These are phyloP conservation scores for Eimeria brunetti DNA, from an alignment of 169 alveolate species.

Conservation along the genomic window DNA sequence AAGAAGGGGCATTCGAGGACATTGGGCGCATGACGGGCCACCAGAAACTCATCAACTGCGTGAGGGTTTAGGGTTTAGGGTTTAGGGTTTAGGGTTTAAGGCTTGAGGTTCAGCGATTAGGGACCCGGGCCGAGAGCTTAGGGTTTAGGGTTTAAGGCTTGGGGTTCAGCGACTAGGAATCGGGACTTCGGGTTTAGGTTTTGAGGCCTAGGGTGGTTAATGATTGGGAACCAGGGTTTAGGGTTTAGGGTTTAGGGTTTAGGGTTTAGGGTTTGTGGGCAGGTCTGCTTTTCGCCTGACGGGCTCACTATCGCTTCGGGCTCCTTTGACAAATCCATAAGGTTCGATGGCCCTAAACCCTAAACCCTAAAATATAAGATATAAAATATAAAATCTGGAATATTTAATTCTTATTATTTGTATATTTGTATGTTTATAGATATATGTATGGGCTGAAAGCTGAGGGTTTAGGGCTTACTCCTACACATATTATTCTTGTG, in stretches of 20 bases:
- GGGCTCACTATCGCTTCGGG: conserved; percentile 98
- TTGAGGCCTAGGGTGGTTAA: background rate
- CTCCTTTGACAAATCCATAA: conserved; percentile 98
- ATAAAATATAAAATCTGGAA: background rate
- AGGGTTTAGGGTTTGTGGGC: background rate
- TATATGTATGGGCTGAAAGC: background rate
- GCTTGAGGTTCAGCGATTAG: background rate
- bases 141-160: background rate
- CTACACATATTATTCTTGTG: no score
- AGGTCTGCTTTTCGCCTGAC: conserved; percentile 96
- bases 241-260: background rate
- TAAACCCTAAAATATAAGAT: background rate
- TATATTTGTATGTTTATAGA: background rate
- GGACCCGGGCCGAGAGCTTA: background rate
- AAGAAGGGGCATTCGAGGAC: conserved; percentile 12
- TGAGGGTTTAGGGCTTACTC: background rate
- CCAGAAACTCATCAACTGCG: conserved; percentile 97
- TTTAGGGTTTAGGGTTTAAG: background rate
- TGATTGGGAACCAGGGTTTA: no score
- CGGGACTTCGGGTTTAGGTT: background rate
- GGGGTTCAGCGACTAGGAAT: background rate
- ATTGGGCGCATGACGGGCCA: conserved; percentile 97
- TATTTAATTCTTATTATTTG: background rate
- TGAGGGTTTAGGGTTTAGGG: conserved; percentile 75
- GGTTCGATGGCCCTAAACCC: no score